Percentiles rank a stretch among this genome's conserved stretches.
phyloP scores from a whole-genome alignment of 495 filamentous ascomycete genomes.

The Chaetomium cochliodes region DNA sequence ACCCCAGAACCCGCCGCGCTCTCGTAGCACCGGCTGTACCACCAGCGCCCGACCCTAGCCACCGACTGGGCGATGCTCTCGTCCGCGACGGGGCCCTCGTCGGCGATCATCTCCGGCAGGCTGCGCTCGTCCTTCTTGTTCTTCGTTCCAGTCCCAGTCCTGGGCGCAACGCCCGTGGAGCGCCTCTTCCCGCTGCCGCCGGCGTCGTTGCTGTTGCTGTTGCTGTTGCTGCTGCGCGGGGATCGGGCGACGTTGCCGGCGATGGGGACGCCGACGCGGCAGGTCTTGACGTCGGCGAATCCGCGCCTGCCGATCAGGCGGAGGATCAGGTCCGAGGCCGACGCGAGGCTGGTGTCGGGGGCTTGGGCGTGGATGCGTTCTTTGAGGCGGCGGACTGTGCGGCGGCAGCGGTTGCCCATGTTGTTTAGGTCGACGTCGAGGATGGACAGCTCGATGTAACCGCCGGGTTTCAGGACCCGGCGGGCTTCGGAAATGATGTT shows the following conservation, averaged over 20 bases:
- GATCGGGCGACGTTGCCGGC: conserved; percentile 61
- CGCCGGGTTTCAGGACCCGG: conserved; percentile 84
- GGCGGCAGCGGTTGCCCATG: conserved; percentile 74
- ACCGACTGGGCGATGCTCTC: conserved; percentile 89
- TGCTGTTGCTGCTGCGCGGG: conserved; percentile 25
- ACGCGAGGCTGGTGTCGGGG: conserved; percentile 64
- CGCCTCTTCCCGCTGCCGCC: conserved; percentile 18
- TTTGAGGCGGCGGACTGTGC: conserved; percentile 74
- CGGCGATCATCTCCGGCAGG: conserved; percentile 68
- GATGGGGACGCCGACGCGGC: conserved; percentile 85
- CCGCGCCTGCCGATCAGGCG: conserved; percentile 72
- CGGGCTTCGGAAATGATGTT: conserved; percentile 84
- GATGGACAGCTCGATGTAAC: conserved; percentile 82
- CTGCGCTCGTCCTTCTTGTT: conserved; percentile 53
- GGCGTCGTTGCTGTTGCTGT: conserved; percentile 12
- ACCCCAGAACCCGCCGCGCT: conserved; percentile 50
- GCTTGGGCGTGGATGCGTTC: conserved; percentile 62
- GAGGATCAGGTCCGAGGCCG: conserved; percentile 75
- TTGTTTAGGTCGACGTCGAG: conserved; percentile 85
- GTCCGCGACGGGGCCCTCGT: conserved; percentile 61
- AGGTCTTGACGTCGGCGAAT: conserved; percentile 81
- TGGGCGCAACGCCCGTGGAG: background rate
- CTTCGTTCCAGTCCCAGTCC: conserved; percentile 24
- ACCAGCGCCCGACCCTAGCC: conserved; percentile 88
- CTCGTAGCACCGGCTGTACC: conserved; percentile 94